Evolutionary conservation across 2,329 filamentous ascomycete genomes (phyloP), one percentile per base, ranked within the genome.

Genomic region (Teratosphaeria zuluensis): DNA sequence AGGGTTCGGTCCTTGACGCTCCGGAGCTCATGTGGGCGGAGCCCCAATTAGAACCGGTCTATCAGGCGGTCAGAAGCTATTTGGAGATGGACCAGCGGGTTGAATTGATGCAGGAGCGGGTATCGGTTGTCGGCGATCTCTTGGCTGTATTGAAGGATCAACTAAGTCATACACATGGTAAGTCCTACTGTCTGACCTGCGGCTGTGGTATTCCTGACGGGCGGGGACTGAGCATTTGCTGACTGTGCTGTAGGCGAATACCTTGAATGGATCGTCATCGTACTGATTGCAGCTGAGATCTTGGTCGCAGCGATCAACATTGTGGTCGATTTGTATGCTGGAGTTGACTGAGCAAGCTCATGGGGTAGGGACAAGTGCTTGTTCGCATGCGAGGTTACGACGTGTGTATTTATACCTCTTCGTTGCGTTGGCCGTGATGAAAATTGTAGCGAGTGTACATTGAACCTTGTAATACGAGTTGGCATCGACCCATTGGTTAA

Each of bases 1-100:
- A 97, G 73, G 94, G 94, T 35, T 95, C 90, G 32, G 92, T 99
- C 5, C 86, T 99, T 46, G 94, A 99, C 73, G 95, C 92, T 9
- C 94, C 94, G 0, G 94, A 99, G 76, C 81, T 99, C 51, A 97
- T 99, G 81, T 99, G 94, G 94, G 89, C 92, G 33, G 94, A 99
- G 75, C 94, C 94, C 8, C 92, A 96, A 74, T 81, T 99, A 6
- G 94, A 99, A 70, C 94, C 94, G 4, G 88, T 99, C 31, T 99
- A 99, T 72, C 89, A 95, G 73, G 94, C 94, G 57, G 94, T 97
- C 51, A 82, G 94, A 59, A 94, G 88, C 71, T 99, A 99, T 73
- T 80, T 99, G 21, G 94, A 99, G 77, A 97, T 99, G 89, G 94
- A 97, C 74, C 94, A 97, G 78, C 81, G 94, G 58, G 92, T 97